Evolutionary conservation across 371 early-diverging fungal species (phyloP).

Genomic region (Chytridium lagenaria): DNA sequence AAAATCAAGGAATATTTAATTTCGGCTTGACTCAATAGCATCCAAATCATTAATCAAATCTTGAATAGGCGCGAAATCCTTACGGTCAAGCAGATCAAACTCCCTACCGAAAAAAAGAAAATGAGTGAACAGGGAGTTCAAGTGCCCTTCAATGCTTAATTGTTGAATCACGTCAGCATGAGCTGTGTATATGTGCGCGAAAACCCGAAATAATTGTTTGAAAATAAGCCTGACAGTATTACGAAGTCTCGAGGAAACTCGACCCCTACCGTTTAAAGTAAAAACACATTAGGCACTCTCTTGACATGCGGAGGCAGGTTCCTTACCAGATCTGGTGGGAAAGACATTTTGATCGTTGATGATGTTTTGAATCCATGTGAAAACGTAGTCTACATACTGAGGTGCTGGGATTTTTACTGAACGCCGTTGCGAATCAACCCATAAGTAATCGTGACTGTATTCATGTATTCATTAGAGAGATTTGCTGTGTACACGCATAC

Average conservation of each 20-base stretch:
- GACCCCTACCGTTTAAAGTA: too few species aligned
- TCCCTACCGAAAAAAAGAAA: conserved; percentile 89
- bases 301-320: too few species aligned
- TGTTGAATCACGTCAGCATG: conserved; percentile 88
- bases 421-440: conserved; percentile 88
- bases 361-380: conserved; percentile 86
- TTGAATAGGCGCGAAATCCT: conserved; percentile 82
- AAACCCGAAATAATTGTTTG: conserved; percentile 86
- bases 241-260: conserved; percentile 86
- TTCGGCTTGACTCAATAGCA: background rate
- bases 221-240: conserved; percentile 69
- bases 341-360: conserved; percentile 87
- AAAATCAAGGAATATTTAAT: background rate
- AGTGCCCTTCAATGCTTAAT: conserved; percentile 83
- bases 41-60: conserved; percentile 68
- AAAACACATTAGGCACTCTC: too few species aligned
- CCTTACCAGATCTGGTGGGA: conserved; percentile 75
- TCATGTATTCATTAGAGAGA: background rate
- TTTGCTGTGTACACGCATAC: conserved; percentile 47
- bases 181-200: conserved; percentile 93
- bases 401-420: conserved; percentile 86
- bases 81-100: conserved; percentile 90
- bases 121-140: conserved; percentile 94
- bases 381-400: conserved; percentile 92
- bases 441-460: conserved; percentile 79